A percentile compares a stretch with the other conserved stretches of the same genome.
phyloP scores from a whole-genome alignment of 495 filamentous ascomycete species.

The Xylaria intraflava region DNA sequence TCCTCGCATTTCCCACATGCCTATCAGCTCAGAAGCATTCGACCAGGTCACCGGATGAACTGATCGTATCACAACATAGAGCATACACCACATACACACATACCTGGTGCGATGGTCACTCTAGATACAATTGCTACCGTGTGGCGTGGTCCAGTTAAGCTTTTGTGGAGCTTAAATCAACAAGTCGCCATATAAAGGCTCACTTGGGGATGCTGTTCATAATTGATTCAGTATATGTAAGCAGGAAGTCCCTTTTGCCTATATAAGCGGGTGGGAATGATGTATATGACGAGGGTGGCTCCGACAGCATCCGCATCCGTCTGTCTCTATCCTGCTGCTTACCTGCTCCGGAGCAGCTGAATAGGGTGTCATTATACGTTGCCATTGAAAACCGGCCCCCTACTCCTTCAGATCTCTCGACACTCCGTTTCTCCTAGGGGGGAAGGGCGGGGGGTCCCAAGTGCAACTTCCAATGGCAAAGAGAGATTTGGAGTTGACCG shows the following conservation, averaged over 20 bases:
- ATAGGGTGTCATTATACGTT: background rate
- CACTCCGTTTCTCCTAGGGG: background rate
- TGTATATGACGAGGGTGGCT: background rate
- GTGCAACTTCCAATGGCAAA: background rate
- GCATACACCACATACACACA: background rate
- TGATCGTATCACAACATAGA: slow-evolving; percentile 9
- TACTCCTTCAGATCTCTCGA: background rate
- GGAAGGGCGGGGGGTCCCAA: background rate
- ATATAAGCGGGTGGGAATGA: background rate
- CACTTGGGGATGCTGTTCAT: background rate
- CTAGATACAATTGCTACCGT: background rate
- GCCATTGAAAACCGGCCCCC: background rate
- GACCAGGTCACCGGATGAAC: slow-evolving; percentile 5
- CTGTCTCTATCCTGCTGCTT: background rate
- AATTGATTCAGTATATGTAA: background rate
- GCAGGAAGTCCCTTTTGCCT: background rate
- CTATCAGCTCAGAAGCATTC: background rate
- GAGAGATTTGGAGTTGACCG: background rate
- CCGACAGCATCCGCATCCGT: background rate
- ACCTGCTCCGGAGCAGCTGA: background rate
- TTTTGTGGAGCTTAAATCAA: slow-evolving; percentile 26
- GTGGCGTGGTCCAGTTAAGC: slow-evolving; percentile 19
- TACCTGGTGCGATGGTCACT: background rate
- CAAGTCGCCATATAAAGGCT: background rate
- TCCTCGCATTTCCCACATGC: background rate